Percentiles rank a stretch among this genome's conserved stretches.
phyloP scores from a whole-genome alignment of 345 rosid species.

The Pseudoturritis turrita region DNA sequence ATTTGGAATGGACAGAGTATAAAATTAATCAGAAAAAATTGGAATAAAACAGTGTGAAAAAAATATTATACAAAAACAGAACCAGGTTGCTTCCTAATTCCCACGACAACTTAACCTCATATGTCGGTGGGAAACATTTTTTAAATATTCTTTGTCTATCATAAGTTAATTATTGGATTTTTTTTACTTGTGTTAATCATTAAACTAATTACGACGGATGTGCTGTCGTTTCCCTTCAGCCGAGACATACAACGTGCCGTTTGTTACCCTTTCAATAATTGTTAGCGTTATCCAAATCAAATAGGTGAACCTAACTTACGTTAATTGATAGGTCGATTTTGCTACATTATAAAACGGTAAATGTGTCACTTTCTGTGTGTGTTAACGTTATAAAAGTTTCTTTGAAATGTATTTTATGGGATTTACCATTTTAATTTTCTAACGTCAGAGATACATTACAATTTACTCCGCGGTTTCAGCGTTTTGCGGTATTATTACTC shows the following conservation, averaged over 20 bases:
- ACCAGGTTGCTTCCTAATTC: neutral
- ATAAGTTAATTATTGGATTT: neutral
- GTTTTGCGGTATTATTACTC: no score
- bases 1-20: no score
- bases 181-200: neutral
- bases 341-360: no score
- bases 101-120: neutral
- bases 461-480: no score
- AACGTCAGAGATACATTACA: no score
- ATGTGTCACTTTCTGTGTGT: no score
- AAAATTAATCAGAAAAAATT: no score
- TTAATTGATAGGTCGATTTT: no score
- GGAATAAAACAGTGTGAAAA: neutral
- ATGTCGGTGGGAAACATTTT: neutral
- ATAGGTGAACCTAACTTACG: neutral
- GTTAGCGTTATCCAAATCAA: neutral
- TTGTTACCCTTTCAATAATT: neutral
- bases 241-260: neutral
- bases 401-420: no score
- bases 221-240: neutral
- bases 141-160: neutral
- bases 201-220: neutral
- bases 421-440: no score
- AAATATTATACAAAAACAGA: neutral
- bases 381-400: no score